Evolutionary conservation across 1,284 basidiomycete genomes (phyloP).

Genomic region (Leccinum pachyderme): DNA sequence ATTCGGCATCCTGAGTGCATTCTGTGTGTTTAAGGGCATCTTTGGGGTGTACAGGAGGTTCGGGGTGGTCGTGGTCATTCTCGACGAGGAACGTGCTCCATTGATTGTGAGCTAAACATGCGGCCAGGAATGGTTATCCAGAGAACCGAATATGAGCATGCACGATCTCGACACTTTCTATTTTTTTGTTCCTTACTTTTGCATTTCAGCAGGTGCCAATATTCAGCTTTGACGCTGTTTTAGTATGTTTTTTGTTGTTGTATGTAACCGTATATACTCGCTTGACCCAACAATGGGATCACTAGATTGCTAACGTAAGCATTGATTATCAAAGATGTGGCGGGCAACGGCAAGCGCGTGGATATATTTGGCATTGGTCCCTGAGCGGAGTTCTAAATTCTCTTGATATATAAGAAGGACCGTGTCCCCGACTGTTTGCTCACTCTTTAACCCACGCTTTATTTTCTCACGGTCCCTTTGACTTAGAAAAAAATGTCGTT

Average conservation of each 20-base stretch:
- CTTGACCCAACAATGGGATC: neutral
- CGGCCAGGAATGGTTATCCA: neutral
- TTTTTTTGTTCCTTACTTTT: neutral
- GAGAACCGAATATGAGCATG: neutral
- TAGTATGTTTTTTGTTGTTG: conserved; percentile 7
- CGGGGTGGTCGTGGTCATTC: conserved; percentile 46
- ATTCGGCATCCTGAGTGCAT: conserved; percentile 82
- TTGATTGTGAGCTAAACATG: conserved; percentile 45
- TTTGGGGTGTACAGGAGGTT: conserved; percentile 48
- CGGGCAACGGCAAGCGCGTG: conserved; percentile 10
- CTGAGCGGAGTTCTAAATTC: conserved; percentile 32
- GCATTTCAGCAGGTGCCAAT: neutral
- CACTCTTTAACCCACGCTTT: conserved; percentile 25
- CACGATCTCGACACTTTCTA: neutral
- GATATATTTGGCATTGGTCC: conserved; percentile 24
- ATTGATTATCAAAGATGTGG: conserved; percentile 5
- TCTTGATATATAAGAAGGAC: conserved; percentile 29
- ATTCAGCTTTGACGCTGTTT: neutral
- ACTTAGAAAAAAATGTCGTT: conserved; percentile 55
- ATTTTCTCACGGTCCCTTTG: conserved; percentile 33
- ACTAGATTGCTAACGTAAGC: neutral
- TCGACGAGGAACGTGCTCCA: conserved; percentile 88
- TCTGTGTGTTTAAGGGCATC: conserved; percentile 80
- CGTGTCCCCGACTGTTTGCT: conserved; percentile 9
- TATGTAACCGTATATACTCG: conserved; percentile 1